These are phyloP conservation scores for Talaromyces sp. DNA, from an alignment of 2,329 filamentous ascomycete species.

Conservation along the genomic window DNA sequence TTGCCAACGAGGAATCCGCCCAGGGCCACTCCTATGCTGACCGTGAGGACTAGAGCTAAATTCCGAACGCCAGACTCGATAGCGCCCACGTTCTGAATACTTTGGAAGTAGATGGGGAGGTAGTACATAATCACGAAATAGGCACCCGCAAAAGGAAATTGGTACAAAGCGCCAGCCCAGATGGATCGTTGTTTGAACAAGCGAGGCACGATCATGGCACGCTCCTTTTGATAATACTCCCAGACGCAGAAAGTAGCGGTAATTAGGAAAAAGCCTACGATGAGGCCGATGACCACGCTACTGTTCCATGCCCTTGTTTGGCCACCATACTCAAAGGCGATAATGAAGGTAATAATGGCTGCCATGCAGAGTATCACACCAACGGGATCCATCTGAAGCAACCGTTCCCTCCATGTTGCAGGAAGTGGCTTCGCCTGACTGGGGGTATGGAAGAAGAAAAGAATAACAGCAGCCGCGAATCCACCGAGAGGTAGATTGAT, in stretches of 20 bases:
- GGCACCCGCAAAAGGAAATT: constrained; percentile 31
- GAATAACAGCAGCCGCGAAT: constrained; percentile 7
- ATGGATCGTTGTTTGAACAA: constrained; percentile 36
- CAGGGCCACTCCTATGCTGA: constrained; percentile 23
- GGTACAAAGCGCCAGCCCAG: constrained; percentile 26
- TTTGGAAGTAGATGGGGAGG: constrained; percentile 18
- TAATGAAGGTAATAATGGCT: constrained; percentile 20
- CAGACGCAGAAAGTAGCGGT: constrained; percentile 17
- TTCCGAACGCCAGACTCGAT: constrained; percentile 36
- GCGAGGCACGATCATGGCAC: constrained; percentile 30
- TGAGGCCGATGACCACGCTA: constrained; percentile 19
- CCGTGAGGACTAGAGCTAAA: constrained; percentile 37
- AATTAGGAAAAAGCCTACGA: constrained; percentile 20
- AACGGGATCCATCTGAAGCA: constrained; percentile 22
- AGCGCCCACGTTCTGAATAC: constrained; percentile 21
- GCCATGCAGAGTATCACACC: constrained; percentile 20
- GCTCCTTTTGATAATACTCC: constrained; percentile 18
- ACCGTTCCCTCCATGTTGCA: constrained; percentile 17
- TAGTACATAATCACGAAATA: constrained; percentile 32
- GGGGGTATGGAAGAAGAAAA: neutral
- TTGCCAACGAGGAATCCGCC: constrained; percentile 25
- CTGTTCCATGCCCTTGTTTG: constrained; percentile 21
- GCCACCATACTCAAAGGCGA: constrained; percentile 27
- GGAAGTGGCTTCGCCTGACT: neutral
- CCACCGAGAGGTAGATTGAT: constrained; percentile 45